Evolutionary conservation across 2,329 filamentous ascomycete species (phyloP), one percentile per base, ranked within the genome.

Genomic region (Pezicula rhizophila): DNA sequence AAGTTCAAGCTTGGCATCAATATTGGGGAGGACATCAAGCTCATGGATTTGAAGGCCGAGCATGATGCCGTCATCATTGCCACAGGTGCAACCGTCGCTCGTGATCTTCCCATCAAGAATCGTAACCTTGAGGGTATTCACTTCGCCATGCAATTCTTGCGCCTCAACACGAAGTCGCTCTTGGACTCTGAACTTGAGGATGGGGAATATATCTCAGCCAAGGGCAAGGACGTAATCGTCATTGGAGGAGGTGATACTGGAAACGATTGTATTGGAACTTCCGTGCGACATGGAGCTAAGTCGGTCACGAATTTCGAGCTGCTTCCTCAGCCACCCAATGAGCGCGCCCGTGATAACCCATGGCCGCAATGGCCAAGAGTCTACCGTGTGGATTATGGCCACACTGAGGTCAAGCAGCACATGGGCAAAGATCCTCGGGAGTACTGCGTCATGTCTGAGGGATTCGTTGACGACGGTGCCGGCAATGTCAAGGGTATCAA

Each of bases 291-390:
- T 65, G 92, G 92, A 52, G 92, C 92, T 66, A 96, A 95, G 72
- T 95, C 89, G 1, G 89, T 97, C 55, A 87, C 87, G 71, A 96
- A 97, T 80, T 96, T 97, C 60, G 92, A 97, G 75, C 77, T 97
- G 49, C 78, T 97, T 54, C 92, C 92, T 26, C 90, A 96, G 71
- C 92, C 92, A 59, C 89, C 91, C 7, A 81, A 87, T 52, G 85
- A 95, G 77, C 89, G 92, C 71, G 90, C 88, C 56, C 80, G 82
- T 55, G 92, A 96, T 71, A 97, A 97, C 77, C 92, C 92, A 54
- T 97, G 92, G 92, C 92, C 92, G 8, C 92, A 96, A 72, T 97
- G 92, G 91, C 92, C 92, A 50, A 88, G 91, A 63, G 91, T 96
- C 67, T 96, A 96, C 79, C 90, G 92, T 60, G 88, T 96, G n/a